These are phyloP conservation scores for Neoboletus magnificus DNA, from an alignment of 768 basidiomycete species.

Conservation along the genomic window DNA sequence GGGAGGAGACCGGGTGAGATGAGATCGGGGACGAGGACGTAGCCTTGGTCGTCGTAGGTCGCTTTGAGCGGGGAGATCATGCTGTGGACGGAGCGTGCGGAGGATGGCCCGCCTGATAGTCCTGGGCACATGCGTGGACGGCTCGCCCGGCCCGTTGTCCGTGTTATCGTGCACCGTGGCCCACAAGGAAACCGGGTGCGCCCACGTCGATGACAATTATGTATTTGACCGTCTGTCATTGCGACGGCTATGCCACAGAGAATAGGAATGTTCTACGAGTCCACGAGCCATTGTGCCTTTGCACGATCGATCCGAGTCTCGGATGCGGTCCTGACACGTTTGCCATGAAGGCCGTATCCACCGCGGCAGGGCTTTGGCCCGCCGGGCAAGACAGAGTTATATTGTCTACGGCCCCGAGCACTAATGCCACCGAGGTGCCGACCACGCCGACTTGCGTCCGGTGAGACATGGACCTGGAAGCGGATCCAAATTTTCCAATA, in stretches of 20 bases:
- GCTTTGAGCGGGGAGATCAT: constrained; percentile 36
- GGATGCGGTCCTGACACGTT: too few relatives aligned
- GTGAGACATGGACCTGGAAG: background rate
- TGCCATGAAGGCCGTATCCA: too few relatives aligned
- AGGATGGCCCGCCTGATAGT: too few relatives aligned
- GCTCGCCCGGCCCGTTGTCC: background rate
- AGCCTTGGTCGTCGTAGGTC: constrained; percentile 61
- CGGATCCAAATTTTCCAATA: background rate
- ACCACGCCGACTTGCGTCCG: background rate
- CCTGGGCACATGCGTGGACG: background rate
- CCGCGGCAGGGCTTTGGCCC: background rate
- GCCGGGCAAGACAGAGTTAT: background rate
- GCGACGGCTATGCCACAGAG: too few relatives aligned
- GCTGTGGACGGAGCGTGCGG: background rate
- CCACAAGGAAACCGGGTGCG: too few relatives aligned
- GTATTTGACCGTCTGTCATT: too few relatives aligned
- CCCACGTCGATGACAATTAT: too few relatives aligned
- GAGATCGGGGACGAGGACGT: constrained; percentile 58
- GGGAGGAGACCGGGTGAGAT: constrained; percentile 39
- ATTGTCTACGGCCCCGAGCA: background rate
- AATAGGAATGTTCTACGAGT: too few relatives aligned
- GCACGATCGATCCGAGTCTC: too few relatives aligned
- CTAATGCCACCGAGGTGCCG: background rate
- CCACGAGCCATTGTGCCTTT: too few relatives aligned
- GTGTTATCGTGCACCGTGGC: background rate